These are phyloP conservation scores for Pichia rugopelliculosa DNA, from an alignment of 805 yeast genomes.

Conservation along the genomic window DNA sequence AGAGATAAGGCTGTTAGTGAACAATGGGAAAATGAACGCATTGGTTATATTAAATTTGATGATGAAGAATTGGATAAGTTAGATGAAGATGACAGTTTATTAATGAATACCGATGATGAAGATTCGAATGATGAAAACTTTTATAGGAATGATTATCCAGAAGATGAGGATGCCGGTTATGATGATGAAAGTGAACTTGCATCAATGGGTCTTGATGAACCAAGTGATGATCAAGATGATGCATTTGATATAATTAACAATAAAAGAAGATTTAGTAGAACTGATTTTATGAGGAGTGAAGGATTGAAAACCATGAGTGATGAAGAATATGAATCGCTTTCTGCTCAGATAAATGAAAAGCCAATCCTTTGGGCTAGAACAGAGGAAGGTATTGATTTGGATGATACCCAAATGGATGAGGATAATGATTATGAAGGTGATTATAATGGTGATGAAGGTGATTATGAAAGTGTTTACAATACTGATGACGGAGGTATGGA, in stretches of 20 bases:
- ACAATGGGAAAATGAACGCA: conserved; percentile 31
- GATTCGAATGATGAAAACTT: conserved; percentile 89
- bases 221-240: conserved; percentile 34
- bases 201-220: conserved; percentile 21
- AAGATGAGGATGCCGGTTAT: conserved; percentile 70
- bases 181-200: conserved; percentile 27
- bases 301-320: conserved; percentile 20
- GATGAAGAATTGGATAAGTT: conserved; percentile 39
- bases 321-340: conserved; percentile 29
- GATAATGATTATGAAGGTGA: conserved; percentile 14
- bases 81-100: conserved; percentile 33
- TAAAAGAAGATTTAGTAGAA: conserved; percentile 23
- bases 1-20: conserved; percentile 46
- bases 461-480: conserved; percentile 12
- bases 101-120: conserved; percentile 52
- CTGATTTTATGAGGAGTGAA: conserved; percentile 24
- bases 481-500: conserved; percentile 10
- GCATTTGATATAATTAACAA: conserved; percentile 29
- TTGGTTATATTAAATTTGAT: conserved; percentile 47
- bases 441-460: conserved; percentile 10
- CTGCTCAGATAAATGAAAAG: conserved; percentile 16
- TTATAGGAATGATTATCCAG: conserved; percentile 91
- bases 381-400: conserved; percentile 7
- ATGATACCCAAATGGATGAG: conserved; percentile 15
- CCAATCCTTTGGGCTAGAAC: conserved; percentile 7